Evolutionary conservation across 208 protist species (phyloP), one percentile per base, ranked within the genome.

Genomic region (Acanthamoeba culbertsoni): DNA sequence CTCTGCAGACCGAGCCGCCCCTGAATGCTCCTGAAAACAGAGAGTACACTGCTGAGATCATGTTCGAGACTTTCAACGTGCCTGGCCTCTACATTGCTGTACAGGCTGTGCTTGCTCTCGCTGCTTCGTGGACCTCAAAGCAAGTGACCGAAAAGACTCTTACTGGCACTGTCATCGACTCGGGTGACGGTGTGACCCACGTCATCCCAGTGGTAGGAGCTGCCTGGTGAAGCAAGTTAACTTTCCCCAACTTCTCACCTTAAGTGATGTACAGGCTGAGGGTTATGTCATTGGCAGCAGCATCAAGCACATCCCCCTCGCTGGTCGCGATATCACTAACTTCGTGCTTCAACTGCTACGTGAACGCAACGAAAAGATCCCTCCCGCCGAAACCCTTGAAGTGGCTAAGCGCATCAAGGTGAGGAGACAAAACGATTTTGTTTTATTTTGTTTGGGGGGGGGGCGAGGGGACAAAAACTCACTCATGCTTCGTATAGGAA

Each of bases 11-110:
- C 18, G 99, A 99, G 96, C 98, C 98, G 43, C 98, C 99, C 12
- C 94, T 99, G 51, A 99, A 99, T 95, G 95, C 99, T 28, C 99
- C 98, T 28, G 98, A 99, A 95, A 99, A 99, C 95, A 97, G 98
- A 86, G 99, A 99, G 96, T 98, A 98, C 71, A 98, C 97, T 1
- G 99, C 99, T 26, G 99, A 99, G 94, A 98, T 99, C 75, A 99
- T 99, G 98, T 99, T 99, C 94, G 99, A 99, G 95, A 99, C 98
- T 6, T 99, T 99, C 95, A 99, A 99, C 93, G 99, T 99, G 51
- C 96, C 96, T 45, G 98, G 98, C 40, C 96, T 99, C 33, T 99
- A 99, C 95, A 99, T 99, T 95, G 99, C 98, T 33, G 98, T 99
- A 20, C 99, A 99, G 95, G 98, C 98, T n/a, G 98, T 99, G 31